Evolutionary conservation across 129 eudicot species (phyloP), one percentile per base, ranked within the genome.

Genomic region (Artemisia tridentata): DNA sequence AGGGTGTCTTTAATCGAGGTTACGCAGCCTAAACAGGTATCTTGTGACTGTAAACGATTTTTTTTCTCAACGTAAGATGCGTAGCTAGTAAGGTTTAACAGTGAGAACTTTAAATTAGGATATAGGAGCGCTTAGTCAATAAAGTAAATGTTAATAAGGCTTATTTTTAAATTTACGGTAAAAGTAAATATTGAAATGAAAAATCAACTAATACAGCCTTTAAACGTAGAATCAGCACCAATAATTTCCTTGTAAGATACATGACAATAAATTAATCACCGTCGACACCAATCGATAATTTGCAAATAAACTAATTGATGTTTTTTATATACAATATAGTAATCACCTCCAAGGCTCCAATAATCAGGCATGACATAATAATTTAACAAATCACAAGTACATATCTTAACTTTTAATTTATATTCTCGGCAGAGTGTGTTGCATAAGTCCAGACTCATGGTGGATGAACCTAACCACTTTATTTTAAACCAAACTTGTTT

Each of bases 251-350:
- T 50, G 1, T 2, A 19, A 20, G 11, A 21, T n/a, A n/a, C 27
- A 50, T 12, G 13, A 31, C 7, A 46, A 29, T 75, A 66, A 55
- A 66, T 34, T 75, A 75, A 55, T 75, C 79, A 66, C 79, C 79
- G 79, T 45, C 79, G n/a, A 16, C 73, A 27, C 6, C 38, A 21
- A 75, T 55, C 50, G 27, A 65, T 63, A 62, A 50, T 50, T 8
- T 23, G 20, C 43, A 54, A 23, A 11, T 21, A 7, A 43, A 65
- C 51, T 53, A 52, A 7, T 18, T 19, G 65, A 5, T 13, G 3
- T 18, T 69, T 6, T 71, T 51, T 8, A 71, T 23, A 48, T 41
- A n/a, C 1, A 6, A 29, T 72, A 52, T 31, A 20, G 15, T 66
- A 63, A 21, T 74, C 53, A 23, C 72, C 71, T 74, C 72, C 72